Percentiles rank a stretch among this genome's conserved stretches.
phyloP scores from a whole-genome alignment of 2,329 filamentous ascomycete genomes.

The Sclerotinia subarctica region DNA sequence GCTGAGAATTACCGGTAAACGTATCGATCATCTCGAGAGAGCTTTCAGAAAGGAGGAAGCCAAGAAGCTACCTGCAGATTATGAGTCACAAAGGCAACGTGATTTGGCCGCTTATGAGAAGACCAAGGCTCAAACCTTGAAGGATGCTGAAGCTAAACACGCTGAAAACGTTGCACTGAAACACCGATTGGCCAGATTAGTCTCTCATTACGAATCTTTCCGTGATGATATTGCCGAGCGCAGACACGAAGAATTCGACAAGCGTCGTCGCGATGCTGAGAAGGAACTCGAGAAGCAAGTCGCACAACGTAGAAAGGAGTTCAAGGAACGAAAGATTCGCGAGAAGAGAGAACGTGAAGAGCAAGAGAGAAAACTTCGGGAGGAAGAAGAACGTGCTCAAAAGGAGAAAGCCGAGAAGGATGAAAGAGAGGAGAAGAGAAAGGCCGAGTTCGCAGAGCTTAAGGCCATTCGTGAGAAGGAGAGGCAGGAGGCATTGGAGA shows the following conservation, averaged over 20 bases:
- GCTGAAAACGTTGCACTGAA: conserved; percentile 90
- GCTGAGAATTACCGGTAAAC: conserved; percentile 87
- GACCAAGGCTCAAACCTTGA: conserved; percentile 72
- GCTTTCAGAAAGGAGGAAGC: conserved; percentile 93
- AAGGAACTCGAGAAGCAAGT: conserved; percentile 92
- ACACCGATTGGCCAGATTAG: conserved; percentile 81
- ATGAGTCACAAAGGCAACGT: conserved; percentile 73
- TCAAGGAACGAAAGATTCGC: conserved; percentile 74
- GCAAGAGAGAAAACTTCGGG: conserved; percentile 70
- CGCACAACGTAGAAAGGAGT: conserved; percentile 80
- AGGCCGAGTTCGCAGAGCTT: conserved; percentile 63
- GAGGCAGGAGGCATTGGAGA: conserved; percentile 64
- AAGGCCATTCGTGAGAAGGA: conserved; percentile 65
- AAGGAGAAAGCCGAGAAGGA: conserved; percentile 84
- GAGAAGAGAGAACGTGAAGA: conserved; percentile 85
- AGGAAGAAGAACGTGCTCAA: conserved; percentile 80
- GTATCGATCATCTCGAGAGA: conserved; percentile 94
- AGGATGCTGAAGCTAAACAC: conserved; percentile 82
- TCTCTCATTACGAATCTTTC: conserved; percentile 82
- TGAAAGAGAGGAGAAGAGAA: conserved; percentile 74
- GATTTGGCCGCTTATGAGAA: conserved; percentile 80
- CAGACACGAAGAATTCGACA: conserved; percentile 93
- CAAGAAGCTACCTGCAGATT: conserved; percentile 86
- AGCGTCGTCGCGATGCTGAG: conserved; percentile 85
- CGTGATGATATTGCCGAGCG: conserved; percentile 77